These are phyloP conservation scores for Thielaviopsis ethacetica DNA, from an alignment of 2,329 filamentous ascomycete species.

Conservation along the genomic window DNA sequence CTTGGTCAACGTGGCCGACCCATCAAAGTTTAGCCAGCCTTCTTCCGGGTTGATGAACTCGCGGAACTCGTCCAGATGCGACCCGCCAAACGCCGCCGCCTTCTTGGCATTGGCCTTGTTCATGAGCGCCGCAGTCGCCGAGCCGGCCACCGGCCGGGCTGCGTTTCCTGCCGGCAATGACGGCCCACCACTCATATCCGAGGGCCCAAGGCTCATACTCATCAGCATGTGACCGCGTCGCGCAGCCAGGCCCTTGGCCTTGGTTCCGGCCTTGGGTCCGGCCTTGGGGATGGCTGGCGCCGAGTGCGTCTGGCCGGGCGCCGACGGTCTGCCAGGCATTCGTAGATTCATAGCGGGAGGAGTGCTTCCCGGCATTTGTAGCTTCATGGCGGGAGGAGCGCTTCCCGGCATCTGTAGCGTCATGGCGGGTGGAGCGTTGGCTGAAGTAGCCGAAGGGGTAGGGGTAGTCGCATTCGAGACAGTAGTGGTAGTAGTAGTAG, in stretches of 20 bases:
- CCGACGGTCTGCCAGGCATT: not conserved
- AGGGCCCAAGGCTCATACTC: conserved; percentile 1
- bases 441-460: not conserved
- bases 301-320: not conserved
- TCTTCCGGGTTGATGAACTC: conserved; percentile 85
- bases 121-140: conserved; percentile 8
- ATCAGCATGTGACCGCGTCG: conserved; percentile 46
- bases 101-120: conserved; percentile 17
- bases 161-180: conserved; percentile 12
- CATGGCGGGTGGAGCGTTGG: not conserved
- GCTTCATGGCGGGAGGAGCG: not conserved
- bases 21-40: conserved; percentile 81
- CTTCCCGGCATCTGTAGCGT: not conserved
- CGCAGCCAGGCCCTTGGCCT: conserved; percentile 39
- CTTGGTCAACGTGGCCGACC: conserved; percentile 77
- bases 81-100: conserved; percentile 24
- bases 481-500: not conserved
- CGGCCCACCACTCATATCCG: conserved; percentile 6
- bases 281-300: not conserved
- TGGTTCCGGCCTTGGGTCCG: not conserved
- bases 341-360: not conserved
- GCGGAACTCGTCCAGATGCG: conserved; percentile 42
- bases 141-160: conserved; percentile 13
- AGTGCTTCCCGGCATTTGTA: not conserved
- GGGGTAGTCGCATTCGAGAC: not conserved